Conservation (phyloP, 257 asterid species). For the Solanum appendiculatum region DNA sequence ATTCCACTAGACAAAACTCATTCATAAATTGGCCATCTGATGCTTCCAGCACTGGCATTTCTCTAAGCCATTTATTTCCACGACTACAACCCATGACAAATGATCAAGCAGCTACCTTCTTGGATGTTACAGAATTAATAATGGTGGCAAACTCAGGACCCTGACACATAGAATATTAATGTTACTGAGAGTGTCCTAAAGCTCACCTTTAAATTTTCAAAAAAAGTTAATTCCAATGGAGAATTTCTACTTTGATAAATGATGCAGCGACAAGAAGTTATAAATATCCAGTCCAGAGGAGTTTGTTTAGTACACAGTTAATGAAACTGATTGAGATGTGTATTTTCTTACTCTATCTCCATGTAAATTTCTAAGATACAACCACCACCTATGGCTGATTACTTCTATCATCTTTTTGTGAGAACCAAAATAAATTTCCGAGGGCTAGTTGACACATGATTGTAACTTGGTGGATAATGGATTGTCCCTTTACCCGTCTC, state of each 20-base stretch:
- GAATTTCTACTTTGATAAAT: neutral
- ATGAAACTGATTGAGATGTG: neutral
- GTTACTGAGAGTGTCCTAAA: neutral
- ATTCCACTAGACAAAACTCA: neutral
- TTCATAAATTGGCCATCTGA: neutral
- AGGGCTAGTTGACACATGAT: neutral
- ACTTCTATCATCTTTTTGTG: neutral
- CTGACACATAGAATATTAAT: slow-evolving; percentile 27
- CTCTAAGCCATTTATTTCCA: slow-evolving; percentile 5
- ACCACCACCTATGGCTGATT: neutral
- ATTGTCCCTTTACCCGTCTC: neutral
- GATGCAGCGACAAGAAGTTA: neutral
- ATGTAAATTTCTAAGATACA: neutral
- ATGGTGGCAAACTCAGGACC: slow-evolving; percentile 93
- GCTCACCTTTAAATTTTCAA: neutral
- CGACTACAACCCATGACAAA: neutral
- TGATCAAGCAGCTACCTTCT: slow-evolving; percentile 80
- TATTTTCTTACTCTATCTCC: neutral
- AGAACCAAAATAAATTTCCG: neutral
- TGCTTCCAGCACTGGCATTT: neutral
- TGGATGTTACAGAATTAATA: slow-evolving; percentile 82
- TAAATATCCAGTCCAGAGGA: neutral
- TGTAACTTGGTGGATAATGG: neutral
- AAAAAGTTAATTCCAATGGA: neutral
- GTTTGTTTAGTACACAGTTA: neutral